phyloP scores from a whole-genome alignment of 1,139 yeast genomes.

The Kodamaea plutei region DNA sequence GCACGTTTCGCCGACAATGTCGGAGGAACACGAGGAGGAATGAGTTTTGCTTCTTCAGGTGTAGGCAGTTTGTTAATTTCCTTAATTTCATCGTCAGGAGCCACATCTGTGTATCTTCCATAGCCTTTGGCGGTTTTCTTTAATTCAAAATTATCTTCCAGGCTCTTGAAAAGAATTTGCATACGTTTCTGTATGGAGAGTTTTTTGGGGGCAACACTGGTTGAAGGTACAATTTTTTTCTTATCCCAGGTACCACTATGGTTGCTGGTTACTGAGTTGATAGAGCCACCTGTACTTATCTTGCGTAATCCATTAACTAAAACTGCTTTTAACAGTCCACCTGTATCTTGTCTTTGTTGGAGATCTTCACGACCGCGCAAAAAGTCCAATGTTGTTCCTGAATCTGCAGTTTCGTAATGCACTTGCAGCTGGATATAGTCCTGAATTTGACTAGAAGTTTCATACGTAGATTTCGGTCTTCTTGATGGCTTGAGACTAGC shows the following conservation, averaged over 20 bases:
- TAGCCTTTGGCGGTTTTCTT: conserved; percentile 69
- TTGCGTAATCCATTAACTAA: conserved; percentile 34
- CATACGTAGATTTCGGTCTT: conserved; percentile 21
- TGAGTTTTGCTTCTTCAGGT: conserved; percentile 9
- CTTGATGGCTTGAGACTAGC: conserved; percentile 28
- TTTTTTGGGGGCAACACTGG: conserved; percentile 20
- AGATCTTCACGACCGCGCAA: conserved; percentile 46
- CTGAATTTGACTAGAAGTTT: conserved; percentile 27
- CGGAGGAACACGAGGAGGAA: conserved; percentile 33
- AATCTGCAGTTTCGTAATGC: conserved; percentile 2
- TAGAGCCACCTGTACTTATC: conserved; percentile 38
- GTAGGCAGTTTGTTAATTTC: conserved; percentile 29
- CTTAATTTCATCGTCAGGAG: conserved; percentile 34
- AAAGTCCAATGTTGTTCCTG: conserved; percentile 46
- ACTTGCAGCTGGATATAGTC: conserved; percentile 33
- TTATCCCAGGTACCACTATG: conserved; percentile 7
- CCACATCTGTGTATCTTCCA: conserved; percentile 62
- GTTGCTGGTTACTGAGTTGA: conserved; percentile 15
- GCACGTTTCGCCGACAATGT: conserved; percentile 20
- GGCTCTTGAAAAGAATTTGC: conserved; percentile 50
- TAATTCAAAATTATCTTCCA: conserved; percentile 26
- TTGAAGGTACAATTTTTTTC: conserved; percentile 1
- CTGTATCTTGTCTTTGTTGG: conserved; percentile 30
- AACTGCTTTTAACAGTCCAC: conserved; percentile 42
- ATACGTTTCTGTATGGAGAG: conserved; percentile 65